Percentiles rank a stretch among this genome's conserved stretches.
phyloP scores from a whole-genome alignment of 2,329 filamentous ascomycete species.

The Alternaria sp. region DNA sequence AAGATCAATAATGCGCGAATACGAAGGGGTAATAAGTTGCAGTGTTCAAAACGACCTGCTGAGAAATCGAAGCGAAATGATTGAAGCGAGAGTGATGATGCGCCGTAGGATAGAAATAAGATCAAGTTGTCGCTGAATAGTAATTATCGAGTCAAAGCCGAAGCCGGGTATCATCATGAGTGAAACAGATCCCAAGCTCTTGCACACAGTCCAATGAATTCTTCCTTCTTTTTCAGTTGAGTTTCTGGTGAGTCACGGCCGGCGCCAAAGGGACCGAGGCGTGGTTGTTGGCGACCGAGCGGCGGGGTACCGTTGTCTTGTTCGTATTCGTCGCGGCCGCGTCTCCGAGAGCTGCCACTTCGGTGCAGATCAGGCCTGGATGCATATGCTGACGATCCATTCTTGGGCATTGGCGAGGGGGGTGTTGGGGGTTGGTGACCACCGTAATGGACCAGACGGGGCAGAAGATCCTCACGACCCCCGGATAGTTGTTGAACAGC shows the following conservation, averaged over 20 bases:
- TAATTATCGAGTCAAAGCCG: slow-evolving; percentile 21
- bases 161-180: slow-evolving; percentile 63
- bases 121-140: slow-evolving; percentile 17
- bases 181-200: slow-evolving; percentile 97
- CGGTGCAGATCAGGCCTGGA: slow-evolving; percentile 48
- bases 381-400: slow-evolving; percentile 40
- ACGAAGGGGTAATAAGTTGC: slow-evolving; percentile 24
- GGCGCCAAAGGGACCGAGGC: slow-evolving; percentile 74
- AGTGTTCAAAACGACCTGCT: slow-evolving; percentile 13
- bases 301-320: slow-evolving; percentile 85
- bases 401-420: slow-evolving; percentile 73
- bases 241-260: slow-evolving; percentile 85
- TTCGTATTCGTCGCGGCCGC: slow-evolving; percentile 90
- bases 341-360: slow-evolving; percentile 72
- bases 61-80: slow-evolving; percentile 26
- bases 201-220: slow-evolving; percentile 86
- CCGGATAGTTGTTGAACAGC: slow-evolving; percentile 89
- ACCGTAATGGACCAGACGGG: slow-evolving; percentile 94
- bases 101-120: slow-evolving; percentile 26
- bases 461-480: slow-evolving; percentile 89
- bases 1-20: slow-evolving; percentile 16
- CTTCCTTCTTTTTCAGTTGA: slow-evolving; percentile 85
- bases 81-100: slow-evolving; percentile 33
- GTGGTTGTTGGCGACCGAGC: slow-evolving; percentile 68
- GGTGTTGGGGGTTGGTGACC: slow-evolving; percentile 93